phyloP scores from a whole-genome alignment of 2,329 filamentous ascomycete genomes.

The Fusarium cyanostomum region DNA sequence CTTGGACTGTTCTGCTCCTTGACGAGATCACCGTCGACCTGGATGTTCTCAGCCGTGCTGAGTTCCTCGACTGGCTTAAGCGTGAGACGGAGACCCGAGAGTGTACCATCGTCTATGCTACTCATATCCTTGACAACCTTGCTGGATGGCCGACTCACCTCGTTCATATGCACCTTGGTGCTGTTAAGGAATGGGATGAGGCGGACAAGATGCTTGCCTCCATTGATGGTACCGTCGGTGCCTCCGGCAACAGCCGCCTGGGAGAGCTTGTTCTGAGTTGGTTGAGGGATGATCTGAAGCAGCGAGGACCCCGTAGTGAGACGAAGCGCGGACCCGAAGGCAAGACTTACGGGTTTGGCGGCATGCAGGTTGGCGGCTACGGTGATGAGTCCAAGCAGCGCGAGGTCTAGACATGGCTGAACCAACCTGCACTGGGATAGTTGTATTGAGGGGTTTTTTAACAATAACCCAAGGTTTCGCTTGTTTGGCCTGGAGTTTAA shows the following conservation, averaged over 20 bases:
- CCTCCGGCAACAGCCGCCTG: slow-evolving; percentile 78
- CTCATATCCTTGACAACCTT: slow-evolving; percentile 95
- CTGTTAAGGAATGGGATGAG: slow-evolving; percentile 84
- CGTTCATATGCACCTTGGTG: slow-evolving; percentile 93
- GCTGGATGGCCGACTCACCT: slow-evolving; percentile 95
- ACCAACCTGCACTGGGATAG: not conserved
- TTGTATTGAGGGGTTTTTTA: slow-evolving; percentile 34
- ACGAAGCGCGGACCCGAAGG: slow-evolving; percentile 67
- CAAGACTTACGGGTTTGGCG: slow-evolving; percentile 66
- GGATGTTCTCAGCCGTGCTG: slow-evolving; percentile 83
- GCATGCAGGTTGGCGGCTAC: slow-evolving; percentile 64
- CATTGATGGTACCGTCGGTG: slow-evolving; percentile 51
- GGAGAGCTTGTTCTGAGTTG: slow-evolving; percentile 89
- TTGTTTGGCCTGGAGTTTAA: slow-evolving; percentile 21
- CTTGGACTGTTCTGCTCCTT: slow-evolving; percentile 89
- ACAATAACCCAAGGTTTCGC: slow-evolving; percentile 27
- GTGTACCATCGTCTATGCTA: slow-evolving; percentile 97
- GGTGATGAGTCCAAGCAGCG: slow-evolving; percentile 61
- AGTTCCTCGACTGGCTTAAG: slow-evolving; percentile 88
- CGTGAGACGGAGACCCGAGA: slow-evolving; percentile 81
- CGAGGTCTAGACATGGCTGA: slow-evolving; percentile 33
- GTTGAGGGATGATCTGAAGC: slow-evolving; percentile 82
- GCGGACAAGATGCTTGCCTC: slow-evolving; percentile 74
- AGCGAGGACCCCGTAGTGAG: slow-evolving; percentile 78
- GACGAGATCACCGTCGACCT: slow-evolving; percentile 98